Conservation (phyloP, 2,329 filamentous ascomycete species). For the Calonectria hawksworthii region DNA sequence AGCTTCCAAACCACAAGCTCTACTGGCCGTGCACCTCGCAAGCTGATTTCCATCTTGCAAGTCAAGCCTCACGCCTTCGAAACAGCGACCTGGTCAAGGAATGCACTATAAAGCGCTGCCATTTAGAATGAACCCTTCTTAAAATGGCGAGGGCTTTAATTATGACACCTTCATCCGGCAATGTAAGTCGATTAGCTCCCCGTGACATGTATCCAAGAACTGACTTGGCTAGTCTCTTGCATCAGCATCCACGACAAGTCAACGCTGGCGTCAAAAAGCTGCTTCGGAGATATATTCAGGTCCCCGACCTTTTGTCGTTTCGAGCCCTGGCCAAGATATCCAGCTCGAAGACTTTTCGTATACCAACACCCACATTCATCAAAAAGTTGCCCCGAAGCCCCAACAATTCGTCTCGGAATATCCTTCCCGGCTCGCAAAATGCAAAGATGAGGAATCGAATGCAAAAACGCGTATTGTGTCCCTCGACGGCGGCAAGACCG, state of each 20-base stretch:
- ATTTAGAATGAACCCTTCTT: not conserved
- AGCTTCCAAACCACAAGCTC: not conserved
- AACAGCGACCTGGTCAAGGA: not conserved
- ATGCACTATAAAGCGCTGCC: not conserved
- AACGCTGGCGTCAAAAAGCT: not conserved
- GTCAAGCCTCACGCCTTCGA: not conserved
- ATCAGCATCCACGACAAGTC: not conserved
- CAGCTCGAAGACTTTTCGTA: constrained; percentile 34
- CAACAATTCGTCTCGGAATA: constrained; percentile 34
- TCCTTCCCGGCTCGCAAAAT: constrained; percentile 21
- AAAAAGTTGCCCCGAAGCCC: constrained; percentile 18
- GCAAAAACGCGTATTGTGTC: constrained; percentile 5
- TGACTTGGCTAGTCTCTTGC: constrained; percentile 20
- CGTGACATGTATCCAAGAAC: not conserved
- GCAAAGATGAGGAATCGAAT: not conserved
- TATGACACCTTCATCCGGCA: constrained; percentile 17
- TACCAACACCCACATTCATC: constrained; percentile 16
- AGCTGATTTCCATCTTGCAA: not conserved
- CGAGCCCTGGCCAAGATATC: constrained; percentile 19
- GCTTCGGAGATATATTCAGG: constrained; percentile 6
- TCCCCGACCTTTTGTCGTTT: constrained; percentile 17
- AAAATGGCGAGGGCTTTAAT: not conserved
- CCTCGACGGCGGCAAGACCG: constrained; percentile 35
- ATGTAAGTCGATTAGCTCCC: constrained; percentile 8
- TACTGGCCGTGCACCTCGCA: not conserved